Evolutionary conservation across 108 stramenopile genomes (phyloP), one percentile per base, ranked within the genome.

Genomic region (Nitzschia sp.): DNA sequence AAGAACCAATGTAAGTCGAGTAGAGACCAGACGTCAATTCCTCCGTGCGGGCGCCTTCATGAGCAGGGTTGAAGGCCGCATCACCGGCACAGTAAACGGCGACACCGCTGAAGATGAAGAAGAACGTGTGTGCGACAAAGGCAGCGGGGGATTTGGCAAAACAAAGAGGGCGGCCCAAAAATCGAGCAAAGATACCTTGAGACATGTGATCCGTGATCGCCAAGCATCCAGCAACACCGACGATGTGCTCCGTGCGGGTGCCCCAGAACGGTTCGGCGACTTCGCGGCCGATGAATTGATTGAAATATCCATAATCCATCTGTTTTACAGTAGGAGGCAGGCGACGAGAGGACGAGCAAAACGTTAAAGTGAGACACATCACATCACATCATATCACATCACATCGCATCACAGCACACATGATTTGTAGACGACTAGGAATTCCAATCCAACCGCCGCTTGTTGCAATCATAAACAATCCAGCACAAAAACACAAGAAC

Each of bases 261-360:
- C 80, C 80, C 83, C 83, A 84, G 44, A 72, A 83, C 19, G 34
- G 32, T 64, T 72, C 29, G 3, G 32, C 75, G 16, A 83, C 82
- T 31, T 75, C 69, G 1, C 82, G 64, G 23, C 82, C 82, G 41
- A 83, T 61, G 56, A 80, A 65, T 38, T 62, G 52, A 53, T 83
- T 83, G 47, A 83, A 77, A 62, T 44, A 59, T n/a, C 82, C 82
- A 44, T 83, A 83, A 54, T 83, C 82, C 82, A 83, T 83, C 59
- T 75, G 54, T 55, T 8, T 8, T 13, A 41, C 11, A 41, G 13
- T 13, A 41, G 13, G 38, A 6, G 13, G 38, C 38, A 13, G 13
- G 38, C 13, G 38, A 41, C 13, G n/a, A n/a, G n/a, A n/a, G n/a
- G 38, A 41, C 13, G 6, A 4, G 15, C 45, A 50, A 63, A 45